phyloP scores from a whole-genome alignment of 2,329 filamentous ascomycete species.

The Furcasterigmium furcatum region DNA sequence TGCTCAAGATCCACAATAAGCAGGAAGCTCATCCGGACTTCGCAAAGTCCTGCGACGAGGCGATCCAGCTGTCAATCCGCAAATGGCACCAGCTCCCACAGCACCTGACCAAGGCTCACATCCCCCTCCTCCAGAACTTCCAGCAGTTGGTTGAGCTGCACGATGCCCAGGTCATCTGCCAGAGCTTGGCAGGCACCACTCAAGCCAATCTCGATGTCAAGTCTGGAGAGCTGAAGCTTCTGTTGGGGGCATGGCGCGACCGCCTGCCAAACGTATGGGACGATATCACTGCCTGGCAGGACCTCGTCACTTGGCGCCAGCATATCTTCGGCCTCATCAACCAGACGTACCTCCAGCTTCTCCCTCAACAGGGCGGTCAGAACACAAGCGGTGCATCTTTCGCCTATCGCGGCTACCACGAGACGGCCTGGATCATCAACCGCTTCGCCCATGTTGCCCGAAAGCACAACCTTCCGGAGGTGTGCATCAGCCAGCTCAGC shows the following conservation, averaged over 20 bases:
- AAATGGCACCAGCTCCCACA: constrained; percentile 99
- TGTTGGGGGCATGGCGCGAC: constrained; percentile 93
- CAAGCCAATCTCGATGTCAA: constrained; percentile 86
- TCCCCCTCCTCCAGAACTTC: constrained; percentile 94
- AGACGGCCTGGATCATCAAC: constrained; percentile 99
- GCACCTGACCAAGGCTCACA: constrained; percentile 90
- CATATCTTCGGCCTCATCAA: constrained; percentile 99
- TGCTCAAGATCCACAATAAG: constrained; percentile 91
- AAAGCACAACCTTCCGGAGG: constrained; percentile 94
- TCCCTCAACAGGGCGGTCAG: constrained; percentile 65
- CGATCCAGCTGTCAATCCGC: constrained; percentile 92
- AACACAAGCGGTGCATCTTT: constrained; percentile 89
- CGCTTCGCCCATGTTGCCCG: constrained; percentile 95
- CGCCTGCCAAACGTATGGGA: constrained; percentile 97
- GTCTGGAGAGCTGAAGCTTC: constrained; percentile 90
- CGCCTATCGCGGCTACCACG: constrained; percentile 95
- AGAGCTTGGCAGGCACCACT: constrained; percentile 82
- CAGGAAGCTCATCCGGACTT: constrained; percentile 79
- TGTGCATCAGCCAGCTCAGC: constrained; percentile 95
- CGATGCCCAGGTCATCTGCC: constrained; percentile 94
- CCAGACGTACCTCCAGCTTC: constrained; percentile 79
- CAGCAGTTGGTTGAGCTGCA: constrained; percentile 96
- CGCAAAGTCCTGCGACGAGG: constrained; percentile 88
- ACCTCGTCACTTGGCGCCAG: constrained; percentile 98
- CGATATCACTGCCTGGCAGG: constrained; percentile 98